A percentile compares a stretch with the other conserved stretches of the same genome.
Evolutionary conservation across 1,139 yeast species (phyloP).

Genomic region (Wickerhamiella pararugosa): DNA sequence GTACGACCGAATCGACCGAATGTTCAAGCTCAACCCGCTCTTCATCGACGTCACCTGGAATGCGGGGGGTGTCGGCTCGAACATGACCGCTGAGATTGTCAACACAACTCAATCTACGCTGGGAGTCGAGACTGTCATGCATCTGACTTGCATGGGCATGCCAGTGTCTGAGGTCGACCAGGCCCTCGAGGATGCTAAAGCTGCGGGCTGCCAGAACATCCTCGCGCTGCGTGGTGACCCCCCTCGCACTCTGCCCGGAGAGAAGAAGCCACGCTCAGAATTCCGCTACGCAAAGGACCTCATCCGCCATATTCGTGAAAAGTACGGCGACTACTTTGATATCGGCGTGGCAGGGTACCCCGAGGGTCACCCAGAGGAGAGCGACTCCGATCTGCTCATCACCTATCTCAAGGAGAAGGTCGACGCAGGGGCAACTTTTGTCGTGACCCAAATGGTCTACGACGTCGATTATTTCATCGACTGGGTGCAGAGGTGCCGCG

Average conservation of each 20-base stretch:
- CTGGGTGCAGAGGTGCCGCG: conserved; percentile 68
- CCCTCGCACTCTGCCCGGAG: conserved; percentile 37
- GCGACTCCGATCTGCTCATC: conserved; percentile 41
- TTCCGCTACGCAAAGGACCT: conserved; percentile 70
- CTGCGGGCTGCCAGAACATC: conserved; percentile 89
- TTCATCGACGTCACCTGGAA: conserved; percentile 97
- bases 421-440: conserved; percentile 88
- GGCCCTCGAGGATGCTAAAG: conserved; percentile 73
- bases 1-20: conserved; percentile 94
- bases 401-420: conserved; percentile 68
- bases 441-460: conserved; percentile 76
- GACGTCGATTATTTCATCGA: conserved; percentile 61
- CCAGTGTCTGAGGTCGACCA: conserved; percentile 63
- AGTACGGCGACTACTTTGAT: conserved; percentile 64
- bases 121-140: conserved; percentile 96
- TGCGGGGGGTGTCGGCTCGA: conserved; percentile 83
- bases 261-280: conserved; percentile 35
- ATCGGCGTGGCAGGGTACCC: conserved; percentile 93
- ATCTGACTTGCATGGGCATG: conserved; percentile 94
- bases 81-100: conserved; percentile 78
- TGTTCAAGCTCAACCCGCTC: conserved; percentile 84
- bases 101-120: conserved; percentile 83
- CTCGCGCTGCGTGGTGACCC: conserved; percentile 94
- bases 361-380: conserved; percentile 89
- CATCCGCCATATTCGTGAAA: conserved; percentile 53